Evolutionary conservation across 164 flowering plant species (phyloP).

Genomic region (Paratinospora sagittata): DNA sequence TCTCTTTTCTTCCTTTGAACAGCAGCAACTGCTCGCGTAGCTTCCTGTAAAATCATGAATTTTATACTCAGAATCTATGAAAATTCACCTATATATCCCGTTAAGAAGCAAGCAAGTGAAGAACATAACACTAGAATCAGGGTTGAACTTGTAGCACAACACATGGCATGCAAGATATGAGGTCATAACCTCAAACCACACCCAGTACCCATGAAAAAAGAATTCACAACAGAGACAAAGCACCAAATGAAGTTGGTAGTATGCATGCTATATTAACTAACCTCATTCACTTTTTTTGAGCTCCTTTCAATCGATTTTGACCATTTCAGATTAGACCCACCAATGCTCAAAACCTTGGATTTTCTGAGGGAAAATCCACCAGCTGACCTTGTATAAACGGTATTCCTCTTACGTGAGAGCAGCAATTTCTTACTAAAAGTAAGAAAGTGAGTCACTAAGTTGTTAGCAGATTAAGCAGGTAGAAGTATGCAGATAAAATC

Average conservation of each 20-base stretch:
- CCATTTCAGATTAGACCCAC: conserved; percentile 86
- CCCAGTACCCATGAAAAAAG: not conserved
- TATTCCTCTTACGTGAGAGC: conserved; percentile 53
- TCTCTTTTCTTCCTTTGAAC: conserved; percentile 60
- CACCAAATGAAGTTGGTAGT: not conserved
- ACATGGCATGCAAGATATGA: too few species aligned
- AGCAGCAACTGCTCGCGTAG: conserved; percentile 76
- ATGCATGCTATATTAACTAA: conserved; percentile 22
- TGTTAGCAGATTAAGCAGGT: conserved; percentile 1
- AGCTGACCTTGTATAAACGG: conserved; percentile 74
- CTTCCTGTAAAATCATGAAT: conserved; percentile 44
- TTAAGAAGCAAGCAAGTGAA: not conserved
- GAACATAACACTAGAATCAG: not conserved
- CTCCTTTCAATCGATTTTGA: conserved; percentile 79
- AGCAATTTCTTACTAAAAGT: conserved; percentile 48
- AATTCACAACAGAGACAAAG: not conserved
- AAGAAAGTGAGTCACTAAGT: conserved; percentile 1
- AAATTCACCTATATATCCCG: too few species aligned
- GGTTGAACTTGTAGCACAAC: not conserved
- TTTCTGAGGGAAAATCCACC: conserved; percentile 78
- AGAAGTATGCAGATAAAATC: too few species aligned
- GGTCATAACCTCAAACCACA: too few species aligned
- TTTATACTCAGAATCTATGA: not conserved
- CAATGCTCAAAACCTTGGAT: conserved; percentile 75
- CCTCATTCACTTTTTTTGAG: conserved; percentile 83